Percentiles rank a stretch among this genome's conserved stretches.
Conservation (phyloP, 2,329 filamentous ascomycete genomes). For the Aureobasidium sp. region DNA sequence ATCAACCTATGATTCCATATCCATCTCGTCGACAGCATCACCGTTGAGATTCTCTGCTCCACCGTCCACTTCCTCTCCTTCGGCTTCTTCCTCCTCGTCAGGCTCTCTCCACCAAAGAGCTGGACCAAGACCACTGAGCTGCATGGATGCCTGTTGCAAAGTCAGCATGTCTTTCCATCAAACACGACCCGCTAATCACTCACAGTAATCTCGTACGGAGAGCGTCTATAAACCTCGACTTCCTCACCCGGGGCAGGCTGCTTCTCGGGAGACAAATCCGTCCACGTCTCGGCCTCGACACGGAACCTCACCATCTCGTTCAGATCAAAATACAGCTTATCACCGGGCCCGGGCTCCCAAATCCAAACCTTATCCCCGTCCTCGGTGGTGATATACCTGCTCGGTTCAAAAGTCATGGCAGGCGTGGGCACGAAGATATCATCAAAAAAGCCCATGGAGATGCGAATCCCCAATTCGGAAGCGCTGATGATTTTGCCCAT, state of each 20-base stretch:
- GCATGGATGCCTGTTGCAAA: constrained; percentile 39
- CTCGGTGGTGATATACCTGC: constrained; percentile 48
- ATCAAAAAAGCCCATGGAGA: constrained; percentile 87
- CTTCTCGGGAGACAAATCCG: constrained; percentile 78
- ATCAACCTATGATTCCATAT: not conserved
- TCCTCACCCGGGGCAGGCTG: constrained; percentile 59
- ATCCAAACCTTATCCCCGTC: constrained; percentile 66
- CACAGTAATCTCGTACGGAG: constrained; percentile 61
- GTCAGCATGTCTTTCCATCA: not conserved
- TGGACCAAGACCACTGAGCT: constrained; percentile 41
- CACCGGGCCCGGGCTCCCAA: constrained; percentile 66
- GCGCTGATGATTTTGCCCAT: constrained; percentile 74
- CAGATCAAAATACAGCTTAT: constrained; percentile 75
- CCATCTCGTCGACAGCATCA: constrained; percentile 9
- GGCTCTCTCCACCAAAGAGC: constrained; percentile 38
- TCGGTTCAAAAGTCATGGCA: constrained; percentile 66
- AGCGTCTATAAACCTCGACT: constrained; percentile 56
- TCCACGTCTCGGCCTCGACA: constrained; percentile 82
- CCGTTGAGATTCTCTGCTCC: constrained; percentile 8
- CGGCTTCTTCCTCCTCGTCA: constrained; percentile 17
- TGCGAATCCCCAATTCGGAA: constrained; percentile 66
- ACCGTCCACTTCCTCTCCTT: constrained; percentile 8
- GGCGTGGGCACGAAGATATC: constrained; percentile 72
- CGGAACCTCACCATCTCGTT: constrained; percentile 83
- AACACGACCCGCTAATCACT: constrained; percentile 20